Evolutionary conservation across 169 alveolate genomes (phyloP).

Genomic region (Plasmodium knowlesi): DNA sequence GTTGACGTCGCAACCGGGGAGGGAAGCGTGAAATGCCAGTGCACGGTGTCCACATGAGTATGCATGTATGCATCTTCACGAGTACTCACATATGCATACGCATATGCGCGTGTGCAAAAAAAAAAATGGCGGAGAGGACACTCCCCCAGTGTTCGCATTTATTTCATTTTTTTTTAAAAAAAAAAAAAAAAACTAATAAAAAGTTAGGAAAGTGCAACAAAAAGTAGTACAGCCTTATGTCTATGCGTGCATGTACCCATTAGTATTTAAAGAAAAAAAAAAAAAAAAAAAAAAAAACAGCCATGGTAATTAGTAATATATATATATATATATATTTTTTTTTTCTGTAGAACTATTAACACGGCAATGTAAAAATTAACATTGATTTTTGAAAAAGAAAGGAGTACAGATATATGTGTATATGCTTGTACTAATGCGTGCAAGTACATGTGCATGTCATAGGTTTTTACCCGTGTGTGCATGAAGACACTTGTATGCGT

Average conservation of each 20-base stretch:
- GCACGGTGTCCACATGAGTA: background rate
- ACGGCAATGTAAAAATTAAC: constrained; percentile 5
- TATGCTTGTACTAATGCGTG: background rate
- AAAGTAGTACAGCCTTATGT: background rate
- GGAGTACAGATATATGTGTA: background rate
- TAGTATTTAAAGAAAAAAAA: background rate
- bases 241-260: background rate
- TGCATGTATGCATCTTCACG: background rate
- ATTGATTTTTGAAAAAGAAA: background rate
- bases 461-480: background rate
- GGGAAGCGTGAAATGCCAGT: constrained; percentile 3
- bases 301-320: background rate
- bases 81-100: background rate
- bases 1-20: background rate
- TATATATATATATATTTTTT: background rate
- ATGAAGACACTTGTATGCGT: background rate
- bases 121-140: background rate
- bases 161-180: background rate
- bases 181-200: background rate
- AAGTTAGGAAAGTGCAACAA: constrained; percentile 1
- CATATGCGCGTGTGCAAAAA: background rate
- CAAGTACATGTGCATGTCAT: background rate
- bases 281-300: background rate
- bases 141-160: background rate
- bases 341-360: constrained; percentile 18